Evolutionary conservation across 2,329 filamentous ascomycete species (phyloP), one percentile per base, ranked within the genome.

Genomic region (Diaporthe sp.): DNA sequence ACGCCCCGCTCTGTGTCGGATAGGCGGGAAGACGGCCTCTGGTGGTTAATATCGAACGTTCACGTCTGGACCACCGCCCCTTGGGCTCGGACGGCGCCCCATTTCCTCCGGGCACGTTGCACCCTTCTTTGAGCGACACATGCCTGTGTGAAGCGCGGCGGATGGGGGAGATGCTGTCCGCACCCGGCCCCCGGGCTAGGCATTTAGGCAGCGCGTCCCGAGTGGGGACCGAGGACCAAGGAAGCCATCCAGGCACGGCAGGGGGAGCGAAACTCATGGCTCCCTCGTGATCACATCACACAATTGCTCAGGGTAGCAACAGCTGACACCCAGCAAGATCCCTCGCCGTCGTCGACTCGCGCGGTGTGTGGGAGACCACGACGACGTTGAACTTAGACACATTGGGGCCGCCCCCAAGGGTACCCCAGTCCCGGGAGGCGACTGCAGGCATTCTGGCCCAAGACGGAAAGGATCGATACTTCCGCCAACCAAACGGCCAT

Each of bases 401-500:
- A 42, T 69, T 61, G 71, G 70, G 71, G 25, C 28, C 37, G 53
- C 34, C 9, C 13, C 17, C 58, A 59, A 59, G 31, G 53, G 6
- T 42, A 57, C n/a, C 62, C 71, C 73, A 37, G 61, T 31, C 42
- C 46, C 62, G 59, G 55, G 72, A 69, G 34, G 37, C 67, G 19
- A 28, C 31, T 74, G 44, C 46, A 75, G 34, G 34, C 49, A 70
- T 17, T 17, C 46, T 22, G 28, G 58, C 72, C 70, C 39, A 74
- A 76, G 53, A 55, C 39, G 75, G 65, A 65, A 74, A 51, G 19
- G 72, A 61, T 67, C 68, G 67, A 70, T 75, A 70, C 51, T 75
- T 78, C 79, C 78, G 78, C 78, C 76, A 79, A 79, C 79, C 80
- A 76, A 46, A 44, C 34, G 31, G 15, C 22, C 55, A 37, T 67